Conservation (phyloP, 129 eudicot species). For the Silybum marianum region DNA sequence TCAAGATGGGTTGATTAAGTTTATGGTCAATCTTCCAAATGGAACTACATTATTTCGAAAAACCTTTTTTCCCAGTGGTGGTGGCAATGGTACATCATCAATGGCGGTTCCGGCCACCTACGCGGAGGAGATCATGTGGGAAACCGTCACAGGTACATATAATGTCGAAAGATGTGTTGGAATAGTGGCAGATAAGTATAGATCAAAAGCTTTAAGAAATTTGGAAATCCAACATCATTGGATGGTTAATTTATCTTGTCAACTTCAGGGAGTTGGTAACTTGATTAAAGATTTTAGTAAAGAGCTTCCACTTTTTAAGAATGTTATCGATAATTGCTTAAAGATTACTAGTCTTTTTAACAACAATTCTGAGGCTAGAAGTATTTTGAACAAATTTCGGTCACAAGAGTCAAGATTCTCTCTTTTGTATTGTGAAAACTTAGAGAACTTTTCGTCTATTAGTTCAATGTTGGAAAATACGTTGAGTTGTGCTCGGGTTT, state of each 20-base stretch:
- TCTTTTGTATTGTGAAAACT: slow-evolving; percentile 37
- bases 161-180: slow-evolving; percentile 68
- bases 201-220: slow-evolving; percentile 62
- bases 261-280: slow-evolving; percentile 58
- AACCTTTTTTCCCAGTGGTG: slow-evolving; percentile 38
- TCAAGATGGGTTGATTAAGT: slow-evolving; percentile 57
- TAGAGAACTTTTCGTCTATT: slow-evolving; percentile 42
- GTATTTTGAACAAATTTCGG: slow-evolving; percentile 52
- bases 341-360: slow-evolving; percentile 58
- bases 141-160: slow-evolving; percentile 54
- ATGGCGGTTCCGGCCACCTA: slow-evolving; percentile 48
- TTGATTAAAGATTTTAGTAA: slow-evolving; percentile 71
- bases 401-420: slow-evolving; percentile 48
- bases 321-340: slow-evolving; percentile 57
- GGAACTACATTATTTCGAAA: slow-evolving; percentile 70
- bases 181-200: slow-evolving; percentile 74
- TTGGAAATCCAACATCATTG: slow-evolving; percentile 65
- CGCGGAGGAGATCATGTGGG: slow-evolving; percentile 81
- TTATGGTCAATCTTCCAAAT: slow-evolving; percentile 79
- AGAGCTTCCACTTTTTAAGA: slow-evolving; percentile 67
- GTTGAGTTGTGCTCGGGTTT: slow-evolving; percentile 45
- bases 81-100: slow-evolving; percentile 22
- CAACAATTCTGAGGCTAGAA: slow-evolving; percentile 61
- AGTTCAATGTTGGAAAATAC: slow-evolving; percentile 65
- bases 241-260: slow-evolving; percentile 88